Evolutionary conservation across 2,329 filamentous ascomycete species (phyloP), one percentile per base, ranked within the genome.

Genomic region (Ilyonectria robusta): DNA sequence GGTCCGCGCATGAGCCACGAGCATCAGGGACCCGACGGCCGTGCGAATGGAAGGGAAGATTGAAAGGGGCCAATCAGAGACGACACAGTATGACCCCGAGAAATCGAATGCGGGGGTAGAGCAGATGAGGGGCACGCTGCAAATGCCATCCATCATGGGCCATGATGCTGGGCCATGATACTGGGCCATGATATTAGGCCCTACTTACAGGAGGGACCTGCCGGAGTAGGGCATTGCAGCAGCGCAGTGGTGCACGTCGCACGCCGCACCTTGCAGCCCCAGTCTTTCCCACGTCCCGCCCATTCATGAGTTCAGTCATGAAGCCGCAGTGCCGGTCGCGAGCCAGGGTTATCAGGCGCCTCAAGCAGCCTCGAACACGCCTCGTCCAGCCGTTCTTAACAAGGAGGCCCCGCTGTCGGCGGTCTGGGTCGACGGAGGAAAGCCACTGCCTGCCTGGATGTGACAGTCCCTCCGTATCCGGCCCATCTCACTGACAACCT

Each of bases 91-190:
- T 53, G 54, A 73, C 73, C 73, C 73, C 66, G 64, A 75, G 56
- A 62, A 69, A 68, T 69, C 40, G 62, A 65, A 73, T 75, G 73
- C 73, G 71, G 71, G 73, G 72, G 62, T 51, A 10, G n/a, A n/a
- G 37, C 35, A 60, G 31, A 63, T 65, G 72, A 72, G 72, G 72
- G 70, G 69, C 67, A 31, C 31, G 55, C 48, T 66, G 65, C 44
- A 46, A 21, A 23, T 65, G 66, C 65, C 67, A 70, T 46, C 57
- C 59, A 67, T 48, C 48, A 46, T 66, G 48, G 55, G 63, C 26
- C 53, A 50, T 56, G 21, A 47, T 40, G n/a, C 26, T 42, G 26
- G 26, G 21, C 21, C 21, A 21, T 21, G 21, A 21, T 21, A 21
- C 21, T 21, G 21, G 21, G 21, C 21, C 21, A 21, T 21, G 21